A percentile compares a stretch with the other conserved stretches of the same genome.
phyloP scores from a whole-genome alignment of 208 protist genomes.

The Leishmania aethiopica region DNA sequence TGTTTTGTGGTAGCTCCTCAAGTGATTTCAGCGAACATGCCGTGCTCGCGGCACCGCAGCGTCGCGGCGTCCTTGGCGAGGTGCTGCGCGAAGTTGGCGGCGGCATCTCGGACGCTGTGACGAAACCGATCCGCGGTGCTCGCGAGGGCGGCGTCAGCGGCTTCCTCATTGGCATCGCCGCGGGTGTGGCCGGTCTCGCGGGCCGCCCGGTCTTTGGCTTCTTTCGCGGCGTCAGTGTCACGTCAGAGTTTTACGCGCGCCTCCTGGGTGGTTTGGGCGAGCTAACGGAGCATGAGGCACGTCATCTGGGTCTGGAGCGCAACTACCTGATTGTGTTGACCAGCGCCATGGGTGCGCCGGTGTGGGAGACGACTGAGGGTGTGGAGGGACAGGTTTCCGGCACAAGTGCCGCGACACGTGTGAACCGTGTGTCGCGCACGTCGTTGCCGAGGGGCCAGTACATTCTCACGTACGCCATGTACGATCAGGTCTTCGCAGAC shows the following conservation, averaged over 20 bases:
- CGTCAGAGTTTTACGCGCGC: slow-evolving; percentile 61
- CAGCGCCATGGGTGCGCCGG: not conserved
- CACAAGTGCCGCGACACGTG: not conserved
- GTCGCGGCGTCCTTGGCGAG: slow-evolving; percentile 38
- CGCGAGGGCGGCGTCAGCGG: slow-evolving; percentile 47
- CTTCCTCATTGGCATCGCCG: slow-evolving; percentile 57
- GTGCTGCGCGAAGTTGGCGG: slow-evolving; percentile 39
- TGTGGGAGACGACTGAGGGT: not conserved
- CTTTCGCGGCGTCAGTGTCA: slow-evolving; percentile 59
- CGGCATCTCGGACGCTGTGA: slow-evolving; percentile 51
- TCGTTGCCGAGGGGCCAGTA: not conserved
- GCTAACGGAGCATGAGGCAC: slow-evolving; percentile 25
- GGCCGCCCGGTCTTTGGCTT: slow-evolving; percentile 60
- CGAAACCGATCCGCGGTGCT: slow-evolving; percentile 46
- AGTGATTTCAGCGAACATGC: not conserved
- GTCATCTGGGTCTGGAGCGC: slow-evolving; percentile 19
- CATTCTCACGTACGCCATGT: slow-evolving; percentile 2
- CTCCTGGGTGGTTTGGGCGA: slow-evolving; percentile 19
- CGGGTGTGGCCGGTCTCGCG: slow-evolving; percentile 60
- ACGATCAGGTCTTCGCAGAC: slow-evolving; percentile 15
- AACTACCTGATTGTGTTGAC: slow-evolving; percentile 16
- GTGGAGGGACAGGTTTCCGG: not conserved
- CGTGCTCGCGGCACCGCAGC: not conserved
- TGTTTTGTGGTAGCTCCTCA: not conserved
- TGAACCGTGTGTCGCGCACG: not conserved